Conservation (phyloP, 1,284 basidiomycete species). For the Marasmius tenuissimus region DNA sequence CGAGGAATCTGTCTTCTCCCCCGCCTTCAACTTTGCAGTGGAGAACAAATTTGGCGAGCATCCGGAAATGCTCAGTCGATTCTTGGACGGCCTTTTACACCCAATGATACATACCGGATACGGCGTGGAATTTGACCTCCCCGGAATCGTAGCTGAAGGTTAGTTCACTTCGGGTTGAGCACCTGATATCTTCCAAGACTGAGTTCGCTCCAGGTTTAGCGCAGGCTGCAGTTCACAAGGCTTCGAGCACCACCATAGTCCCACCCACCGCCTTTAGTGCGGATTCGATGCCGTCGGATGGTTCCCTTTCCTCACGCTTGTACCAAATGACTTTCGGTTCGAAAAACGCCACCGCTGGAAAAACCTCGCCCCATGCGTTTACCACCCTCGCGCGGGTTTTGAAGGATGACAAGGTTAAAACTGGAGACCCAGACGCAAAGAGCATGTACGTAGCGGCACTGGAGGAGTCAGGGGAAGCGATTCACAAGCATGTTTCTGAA, state of each 20-base stretch:
- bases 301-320: conserved; percentile 5
- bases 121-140: conserved; percentile 62
- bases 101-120: conserved; percentile 67
- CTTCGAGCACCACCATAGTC: conserved; percentile 22
- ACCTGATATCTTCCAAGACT: background rate
- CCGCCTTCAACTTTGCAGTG: conserved; percentile 44
- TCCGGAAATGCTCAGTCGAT: conserved; percentile 61
- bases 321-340: conserved; percentile 17
- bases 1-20: conserved; percentile 60
- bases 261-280: conserved; percentile 16
- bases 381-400: conserved; percentile 46
- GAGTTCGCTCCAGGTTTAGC: conserved; percentile 37
- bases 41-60: conserved; percentile 28
- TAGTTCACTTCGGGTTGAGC: background rate
- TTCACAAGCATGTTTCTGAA: conserved; percentile 44
- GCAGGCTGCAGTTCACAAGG: conserved; percentile 38
- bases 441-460: conserved; percentile 25
- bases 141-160: conserved; percentile 68
- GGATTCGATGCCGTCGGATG: conserved; percentile 8
- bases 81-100: conserved; percentile 60
- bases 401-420: conserved; percentile 38
- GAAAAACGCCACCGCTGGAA: background rate
- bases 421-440: conserved; percentile 21
- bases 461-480: conserved; percentile 34
- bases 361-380: conserved; percentile 33